Evolutionary conservation across 257 asterid species (phyloP).

Genomic region (Scutellaria baicalensis): DNA sequence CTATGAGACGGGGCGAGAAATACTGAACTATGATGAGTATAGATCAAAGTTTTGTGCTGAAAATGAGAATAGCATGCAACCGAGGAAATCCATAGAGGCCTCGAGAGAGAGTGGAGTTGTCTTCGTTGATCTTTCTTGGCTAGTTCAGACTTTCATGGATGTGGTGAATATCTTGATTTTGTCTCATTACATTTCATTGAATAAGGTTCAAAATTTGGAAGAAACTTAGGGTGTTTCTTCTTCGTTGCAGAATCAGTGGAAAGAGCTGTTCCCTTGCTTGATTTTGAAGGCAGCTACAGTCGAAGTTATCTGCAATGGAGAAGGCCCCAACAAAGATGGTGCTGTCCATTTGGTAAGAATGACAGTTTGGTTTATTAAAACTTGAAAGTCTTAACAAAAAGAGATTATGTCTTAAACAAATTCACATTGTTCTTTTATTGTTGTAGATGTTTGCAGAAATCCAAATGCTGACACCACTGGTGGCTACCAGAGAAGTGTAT

Average conservation of each 20-base stretch:
- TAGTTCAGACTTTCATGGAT: slow-evolving; percentile 70
- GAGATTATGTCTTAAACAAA: background rate
- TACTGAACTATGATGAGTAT: slow-evolving; percentile 86
- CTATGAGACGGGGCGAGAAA: slow-evolving; percentile 72
- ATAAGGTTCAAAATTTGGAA: background rate
- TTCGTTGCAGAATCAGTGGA: slow-evolving; percentile 63
- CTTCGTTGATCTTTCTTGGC: slow-evolving; percentile 51
- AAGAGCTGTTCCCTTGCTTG: slow-evolving; percentile 71
- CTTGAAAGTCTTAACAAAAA: background rate
- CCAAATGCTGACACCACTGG: slow-evolving; percentile 86
- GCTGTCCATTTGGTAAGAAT: slow-evolving; percentile 63
- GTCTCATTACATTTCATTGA: background rate
- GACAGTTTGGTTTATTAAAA: background rate
- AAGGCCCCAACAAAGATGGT: slow-evolving; percentile 56
- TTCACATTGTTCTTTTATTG: background rate
- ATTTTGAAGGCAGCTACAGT: slow-evolving; percentile 64
- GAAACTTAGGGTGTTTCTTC: background rate
- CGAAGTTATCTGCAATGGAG: slow-evolving; percentile 60
- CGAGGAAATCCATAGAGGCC: slow-evolving; percentile 57
- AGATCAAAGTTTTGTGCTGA: slow-evolving; percentile 31
- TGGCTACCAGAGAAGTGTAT: slow-evolving; percentile 67
- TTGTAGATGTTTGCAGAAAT: slow-evolving; percentile 77
- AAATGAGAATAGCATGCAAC: slow-evolving; percentile 10
- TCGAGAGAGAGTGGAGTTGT: slow-evolving; percentile 64
- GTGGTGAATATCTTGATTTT: slow-evolving; percentile 33